Percentiles rank a stretch among this genome's conserved stretches.
phyloP scores from a whole-genome alignment of 495 filamentous ascomycete genomes.

The Platismatia glauca region DNA sequence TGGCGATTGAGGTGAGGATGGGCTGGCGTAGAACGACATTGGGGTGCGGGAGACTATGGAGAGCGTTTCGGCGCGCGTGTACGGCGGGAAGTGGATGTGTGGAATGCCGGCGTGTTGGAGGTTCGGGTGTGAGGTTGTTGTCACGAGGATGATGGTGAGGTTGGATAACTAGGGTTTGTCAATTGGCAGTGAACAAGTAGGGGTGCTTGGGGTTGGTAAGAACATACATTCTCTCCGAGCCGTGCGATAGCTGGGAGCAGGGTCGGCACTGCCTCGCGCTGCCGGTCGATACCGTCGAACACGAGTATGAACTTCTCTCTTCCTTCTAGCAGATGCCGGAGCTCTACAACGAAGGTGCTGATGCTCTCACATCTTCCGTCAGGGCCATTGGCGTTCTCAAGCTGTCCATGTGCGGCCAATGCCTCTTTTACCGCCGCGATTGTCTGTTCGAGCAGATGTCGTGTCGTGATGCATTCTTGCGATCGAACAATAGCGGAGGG shows the following conservation, averaged over 20 bases:
- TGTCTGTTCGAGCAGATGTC: slow-evolving; percentile 73
- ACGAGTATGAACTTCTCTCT: slow-evolving; percentile 66
- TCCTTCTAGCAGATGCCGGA: slow-evolving; percentile 40
- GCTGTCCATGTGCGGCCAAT: slow-evolving; percentile 36
- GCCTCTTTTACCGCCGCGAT: slow-evolving; percentile 45
- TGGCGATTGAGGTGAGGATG: slow-evolving; percentile 34
- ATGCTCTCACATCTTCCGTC: slow-evolving; percentile 67
- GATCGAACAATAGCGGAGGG: slow-evolving; percentile 67
- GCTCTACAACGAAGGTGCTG: slow-evolving; percentile 59
- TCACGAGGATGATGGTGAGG: slow-evolving; percentile 68
- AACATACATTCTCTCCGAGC: slow-evolving; percentile 64
- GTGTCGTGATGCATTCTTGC: slow-evolving; percentile 77
- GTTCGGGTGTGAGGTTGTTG: slow-evolving; percentile 59
- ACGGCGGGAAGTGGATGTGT: slow-evolving; percentile 76
- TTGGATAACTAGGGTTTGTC: slow-evolving; percentile 59
- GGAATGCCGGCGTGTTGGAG: slow-evolving; percentile 65
- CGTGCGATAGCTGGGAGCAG: slow-evolving; percentile 74
- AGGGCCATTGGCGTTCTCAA: slow-evolving; percentile 34
- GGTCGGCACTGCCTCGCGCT: slow-evolving; percentile 70
- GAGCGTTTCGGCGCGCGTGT: slow-evolving; percentile 70
- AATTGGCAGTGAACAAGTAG: slow-evolving; percentile 11
- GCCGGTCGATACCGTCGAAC: slow-evolving; percentile 83
- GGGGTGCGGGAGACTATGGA: slow-evolving; percentile 53
- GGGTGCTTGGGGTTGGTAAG: not conserved
- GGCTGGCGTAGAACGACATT: slow-evolving; percentile 33